Conservation (phyloP, 192 early-diverging fungal species). For the Coemansia sp. region DNA sequence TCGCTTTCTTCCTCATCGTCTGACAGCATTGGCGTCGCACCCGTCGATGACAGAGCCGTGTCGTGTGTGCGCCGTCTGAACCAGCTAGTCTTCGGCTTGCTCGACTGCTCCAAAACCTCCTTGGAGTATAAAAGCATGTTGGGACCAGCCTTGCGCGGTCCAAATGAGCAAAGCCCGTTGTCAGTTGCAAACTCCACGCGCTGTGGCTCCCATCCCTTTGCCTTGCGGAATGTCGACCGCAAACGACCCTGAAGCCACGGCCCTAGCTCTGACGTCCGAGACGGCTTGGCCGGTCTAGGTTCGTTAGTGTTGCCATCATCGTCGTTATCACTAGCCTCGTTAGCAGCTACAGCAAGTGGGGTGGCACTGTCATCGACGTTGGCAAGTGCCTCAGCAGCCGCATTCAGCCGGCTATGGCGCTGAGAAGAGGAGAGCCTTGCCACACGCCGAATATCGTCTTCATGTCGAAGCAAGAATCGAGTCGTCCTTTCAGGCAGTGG, state of each 20-base stretch:
- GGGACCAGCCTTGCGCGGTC: slow-evolving; percentile 36
- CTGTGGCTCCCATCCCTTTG: slow-evolving; percentile 55
- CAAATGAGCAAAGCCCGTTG: slow-evolving; percentile 39
- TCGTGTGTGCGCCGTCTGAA: slow-evolving; percentile 22
- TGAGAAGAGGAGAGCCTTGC: slow-evolving; percentile 34
- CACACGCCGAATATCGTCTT: slow-evolving; percentile 43
- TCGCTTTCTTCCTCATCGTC: slow-evolving; percentile 38
- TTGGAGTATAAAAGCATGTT: slow-evolving; percentile 54
- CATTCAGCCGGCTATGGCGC: slow-evolving; percentile 27
- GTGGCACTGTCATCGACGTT: slow-evolving; percentile 14
- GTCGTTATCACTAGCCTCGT: slow-evolving; percentile 12
- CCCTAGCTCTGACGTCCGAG: slow-evolving; percentile 44
- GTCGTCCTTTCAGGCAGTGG: slow-evolving; percentile 49
- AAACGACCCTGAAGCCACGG: slow-evolving; percentile 45
- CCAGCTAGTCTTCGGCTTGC: slow-evolving; percentile 30
- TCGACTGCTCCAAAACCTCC: slow-evolving; percentile 28
- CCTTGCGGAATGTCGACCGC: slow-evolving; percentile 32
- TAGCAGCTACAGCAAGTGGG: background rate
- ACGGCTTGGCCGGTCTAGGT: slow-evolving; percentile 26
- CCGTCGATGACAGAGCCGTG: slow-evolving; percentile 17
- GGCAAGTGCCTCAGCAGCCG: slow-evolving; percentile 36
- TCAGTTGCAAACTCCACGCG: slow-evolving; percentile 36
- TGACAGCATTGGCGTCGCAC: slow-evolving; percentile 39
- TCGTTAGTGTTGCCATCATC: slow-evolving; percentile 15
- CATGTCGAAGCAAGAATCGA: slow-evolving; percentile 41